phyloP scores from a whole-genome alignment of 768 basidiomycete species.

The Podaxis sp. region DNA sequence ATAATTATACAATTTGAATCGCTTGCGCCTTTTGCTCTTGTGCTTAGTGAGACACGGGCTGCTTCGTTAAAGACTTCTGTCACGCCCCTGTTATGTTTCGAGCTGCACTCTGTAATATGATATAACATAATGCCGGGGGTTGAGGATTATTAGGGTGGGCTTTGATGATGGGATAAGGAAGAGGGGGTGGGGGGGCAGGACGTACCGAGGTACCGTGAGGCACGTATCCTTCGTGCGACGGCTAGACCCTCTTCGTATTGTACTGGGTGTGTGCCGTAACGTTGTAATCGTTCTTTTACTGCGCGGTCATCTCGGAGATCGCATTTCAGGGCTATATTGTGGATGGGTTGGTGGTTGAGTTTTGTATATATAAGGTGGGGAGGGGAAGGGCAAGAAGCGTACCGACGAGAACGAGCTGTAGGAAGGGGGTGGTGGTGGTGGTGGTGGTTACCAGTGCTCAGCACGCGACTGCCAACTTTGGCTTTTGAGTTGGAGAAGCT shows the following conservation, averaged over 20 bases:
- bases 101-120: constrained; percentile 77
- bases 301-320: constrained; percentile 86
- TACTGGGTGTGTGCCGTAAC: constrained; percentile 69
- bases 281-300: constrained; percentile 69
- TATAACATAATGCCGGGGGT: no score
- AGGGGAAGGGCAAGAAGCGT: constrained; percentile 35
- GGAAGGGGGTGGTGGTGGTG: constrained; percentile 13
- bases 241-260: constrained; percentile 93
- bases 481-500: constrained; percentile 19
- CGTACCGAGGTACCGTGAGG: constrained; percentile 88
- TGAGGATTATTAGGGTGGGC: no score
- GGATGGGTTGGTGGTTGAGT: not conserved
- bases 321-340: constrained; percentile 79
- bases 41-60: constrained; percentile 78
- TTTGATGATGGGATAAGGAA: not conserved
- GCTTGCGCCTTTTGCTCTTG: constrained; percentile 64
- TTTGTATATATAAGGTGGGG: constrained; percentile 1
- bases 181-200: constrained; percentile 15
- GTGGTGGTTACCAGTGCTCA: not conserved
- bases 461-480: no score
- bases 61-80: constrained; percentile 92
- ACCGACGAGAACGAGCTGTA: constrained; percentile 87
- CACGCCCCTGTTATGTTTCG: constrained; percentile 95
- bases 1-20: constrained; percentile 58
- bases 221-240: constrained; percentile 87